These are phyloP conservation scores for Annona squamosa DNA, from an alignment of 164 flowering plant species.

Conservation along the genomic window DNA sequence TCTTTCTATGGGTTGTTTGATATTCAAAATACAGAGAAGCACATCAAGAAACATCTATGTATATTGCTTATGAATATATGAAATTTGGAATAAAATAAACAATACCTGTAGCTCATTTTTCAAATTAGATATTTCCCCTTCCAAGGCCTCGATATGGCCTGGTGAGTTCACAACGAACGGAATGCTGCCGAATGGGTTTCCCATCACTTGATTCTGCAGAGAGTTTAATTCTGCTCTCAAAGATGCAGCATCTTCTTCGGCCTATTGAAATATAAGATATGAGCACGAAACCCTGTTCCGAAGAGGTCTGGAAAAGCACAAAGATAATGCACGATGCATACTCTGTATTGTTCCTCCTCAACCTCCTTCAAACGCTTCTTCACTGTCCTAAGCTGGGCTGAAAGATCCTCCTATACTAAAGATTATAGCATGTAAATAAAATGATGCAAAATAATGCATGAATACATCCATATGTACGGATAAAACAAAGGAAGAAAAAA, in stretches of 20 bases:
- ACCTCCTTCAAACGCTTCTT: conserved; percentile 87
- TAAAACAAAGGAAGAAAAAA: conserved; percentile 10
- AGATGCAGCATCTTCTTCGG: conserved; percentile 90
- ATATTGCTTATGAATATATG: not conserved
- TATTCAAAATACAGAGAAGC: conserved; percentile 9
- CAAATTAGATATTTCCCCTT: conserved; percentile 59
- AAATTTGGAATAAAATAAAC: not conserved
- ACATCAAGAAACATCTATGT: conserved; percentile 2
- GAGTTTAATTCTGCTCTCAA: conserved; percentile 79
- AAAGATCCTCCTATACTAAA: conserved; percentile 83
- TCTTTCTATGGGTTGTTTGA: conserved; percentile 40
- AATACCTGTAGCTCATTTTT: conserved; percentile 66
- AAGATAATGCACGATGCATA: conserved; percentile 25
- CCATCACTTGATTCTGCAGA: conserved; percentile 72
- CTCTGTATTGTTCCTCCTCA: conserved; percentile 95
- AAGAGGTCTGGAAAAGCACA: not conserved
- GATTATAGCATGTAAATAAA: conserved; percentile 10
- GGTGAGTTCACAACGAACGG: conserved; percentile 38
- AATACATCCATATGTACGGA: not conserved
- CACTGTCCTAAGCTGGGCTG: conserved; percentile 72
- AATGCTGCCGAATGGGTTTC: conserved; percentile 30
- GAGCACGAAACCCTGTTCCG: conserved; percentile 7
- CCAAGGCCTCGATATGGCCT: conserved; percentile 58
- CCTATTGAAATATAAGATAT: conserved; percentile 37
- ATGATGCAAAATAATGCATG: not conserved